Evolutionary conservation across 192 early-diverging fungal genomes (phyloP).

Genomic region (Backusella psychrophila): DNA sequence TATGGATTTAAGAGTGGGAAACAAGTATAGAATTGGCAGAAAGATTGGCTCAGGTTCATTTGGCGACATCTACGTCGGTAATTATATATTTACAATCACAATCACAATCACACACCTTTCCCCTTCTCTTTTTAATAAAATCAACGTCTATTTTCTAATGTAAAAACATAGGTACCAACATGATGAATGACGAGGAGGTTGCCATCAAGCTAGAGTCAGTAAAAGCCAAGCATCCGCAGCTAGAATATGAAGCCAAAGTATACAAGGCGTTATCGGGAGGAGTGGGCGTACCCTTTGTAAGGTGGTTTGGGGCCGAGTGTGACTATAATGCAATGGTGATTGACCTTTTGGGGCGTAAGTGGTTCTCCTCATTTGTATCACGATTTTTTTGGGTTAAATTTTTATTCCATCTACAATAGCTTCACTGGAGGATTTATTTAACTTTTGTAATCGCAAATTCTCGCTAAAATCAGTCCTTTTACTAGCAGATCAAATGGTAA

Average conservation of each 20-base stretch:
- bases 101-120: no score
- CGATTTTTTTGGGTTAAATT: background rate
- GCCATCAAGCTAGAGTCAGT: conserved; percentile 96
- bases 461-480: conserved; percentile 83
- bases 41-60: conserved; percentile 98
- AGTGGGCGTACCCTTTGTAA: conserved; percentile 84
- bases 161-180: conserved; percentile 64
- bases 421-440: conserved; percentile 87
- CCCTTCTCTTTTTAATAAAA: no score
- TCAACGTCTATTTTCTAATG: no score
- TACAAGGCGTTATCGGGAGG: conserved; percentile 95
- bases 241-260: conserved; percentile 96
- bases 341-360: conserved; percentile 74
- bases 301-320: conserved; percentile 78
- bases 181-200: conserved; percentile 91
- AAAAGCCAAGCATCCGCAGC: conserved; percentile 94
- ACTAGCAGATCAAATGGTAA: conserved; percentile 85
- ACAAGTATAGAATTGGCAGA: conserved; percentile 90
- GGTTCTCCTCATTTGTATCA: conserved; percentile 1
- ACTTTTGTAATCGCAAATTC: conserved; percentile 88
- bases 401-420: conserved; percentile 21
- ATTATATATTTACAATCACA: background rate
- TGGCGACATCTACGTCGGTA: conserved; percentile 95
- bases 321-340: conserved; percentile 89
- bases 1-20: conserved; percentile 79